Evolutionary conservation across 2,329 filamentous ascomycete genomes (phyloP).

Genomic region (Curvularia sp.): DNA sequence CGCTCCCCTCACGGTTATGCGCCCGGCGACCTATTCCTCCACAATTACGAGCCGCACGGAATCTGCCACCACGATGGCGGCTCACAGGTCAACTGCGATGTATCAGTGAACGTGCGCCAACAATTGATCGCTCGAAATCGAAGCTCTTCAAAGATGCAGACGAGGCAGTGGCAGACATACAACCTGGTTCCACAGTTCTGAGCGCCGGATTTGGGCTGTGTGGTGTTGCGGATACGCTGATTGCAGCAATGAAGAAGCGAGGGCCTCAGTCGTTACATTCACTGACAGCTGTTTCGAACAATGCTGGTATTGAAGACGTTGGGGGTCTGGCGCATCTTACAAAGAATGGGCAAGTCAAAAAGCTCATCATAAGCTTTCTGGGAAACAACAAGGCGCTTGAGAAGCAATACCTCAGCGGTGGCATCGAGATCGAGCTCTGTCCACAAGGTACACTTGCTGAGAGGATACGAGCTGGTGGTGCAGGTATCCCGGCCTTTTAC

Average conservation of each 20-base stretch:
- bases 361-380: constrained; percentile 78
- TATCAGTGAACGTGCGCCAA: constrained; percentile 38
- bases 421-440: constrained; percentile 77
- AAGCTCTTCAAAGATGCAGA: constrained; percentile 49
- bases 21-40: constrained; percentile 36
- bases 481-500: constrained; percentile 81
- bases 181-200: constrained; percentile 47
- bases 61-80: constrained; percentile 29
- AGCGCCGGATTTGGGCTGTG: constrained; percentile 51
- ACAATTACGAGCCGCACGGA: constrained; percentile 33
- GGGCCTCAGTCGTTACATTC: constrained; percentile 42
- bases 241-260: constrained; percentile 44
- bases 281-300: constrained; percentile 81
- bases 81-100: constrained; percentile 33
- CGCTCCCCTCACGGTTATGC: constrained; percentile 39
- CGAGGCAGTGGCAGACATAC: constrained; percentile 48
- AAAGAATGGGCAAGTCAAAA: constrained; percentile 71
- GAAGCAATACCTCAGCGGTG: constrained; percentile 73
- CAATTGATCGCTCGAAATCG: constrained; percentile 45
- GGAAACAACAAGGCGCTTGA: constrained; percentile 80
- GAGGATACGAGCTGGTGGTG: constrained; percentile 73
- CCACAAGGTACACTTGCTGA: constrained; percentile 79
- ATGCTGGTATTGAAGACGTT: constrained; percentile 73
- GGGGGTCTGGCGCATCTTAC: constrained; percentile 71
- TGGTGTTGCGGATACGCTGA: constrained; percentile 50